Conservation (phyloP, 257 asterid species). For the Primulina eburnea region DNA sequence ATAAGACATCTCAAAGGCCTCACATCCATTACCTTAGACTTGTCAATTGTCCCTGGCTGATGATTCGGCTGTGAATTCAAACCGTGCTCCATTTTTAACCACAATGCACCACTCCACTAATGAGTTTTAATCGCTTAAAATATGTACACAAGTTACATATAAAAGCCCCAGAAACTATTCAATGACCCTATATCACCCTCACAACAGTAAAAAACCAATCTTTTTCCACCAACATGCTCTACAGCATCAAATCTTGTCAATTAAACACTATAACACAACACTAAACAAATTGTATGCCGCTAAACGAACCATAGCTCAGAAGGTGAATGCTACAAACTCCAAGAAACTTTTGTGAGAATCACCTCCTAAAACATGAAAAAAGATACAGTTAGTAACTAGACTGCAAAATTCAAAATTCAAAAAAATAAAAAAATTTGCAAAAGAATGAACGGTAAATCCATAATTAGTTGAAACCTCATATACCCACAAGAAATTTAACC, state of each 20-base stretch:
- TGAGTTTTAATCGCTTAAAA: conserved; percentile 13
- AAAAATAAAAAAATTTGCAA: conserved; percentile 8
- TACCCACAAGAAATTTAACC: conserved; percentile 13
- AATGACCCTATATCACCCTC: conserved; percentile 2
- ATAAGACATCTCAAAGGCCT: conserved; percentile 75
- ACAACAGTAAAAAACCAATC: conserved; percentile 12
- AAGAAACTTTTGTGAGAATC: conserved; percentile 16
- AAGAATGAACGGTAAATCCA: conserved; percentile 35
- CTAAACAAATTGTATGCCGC: conserved; percentile 19
- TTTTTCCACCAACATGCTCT: conserved; percentile 1
- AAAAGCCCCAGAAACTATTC: conserved; percentile 6
- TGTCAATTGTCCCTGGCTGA: conserved; percentile 54
- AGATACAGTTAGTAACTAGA: conserved; percentile 6
- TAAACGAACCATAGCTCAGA: conserved; percentile 13
- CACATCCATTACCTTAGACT: conserved; percentile 69
- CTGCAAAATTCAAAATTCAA: background rate
- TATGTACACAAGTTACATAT: background rate
- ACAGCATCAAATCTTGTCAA: conserved; percentile 10
- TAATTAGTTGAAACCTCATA: conserved; percentile 14
- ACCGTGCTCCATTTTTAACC: conserved; percentile 69
- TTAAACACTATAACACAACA: conserved; percentile 3
- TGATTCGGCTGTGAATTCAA: conserved; percentile 43
- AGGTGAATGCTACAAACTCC: conserved; percentile 19
- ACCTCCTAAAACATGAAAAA: conserved; percentile 42
- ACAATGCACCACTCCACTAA: conserved; percentile 22